These are phyloP conservation scores for Anthostomella pinea DNA, from an alignment of 2,329 filamentous ascomycete species.

Conservation along the genomic window DNA sequence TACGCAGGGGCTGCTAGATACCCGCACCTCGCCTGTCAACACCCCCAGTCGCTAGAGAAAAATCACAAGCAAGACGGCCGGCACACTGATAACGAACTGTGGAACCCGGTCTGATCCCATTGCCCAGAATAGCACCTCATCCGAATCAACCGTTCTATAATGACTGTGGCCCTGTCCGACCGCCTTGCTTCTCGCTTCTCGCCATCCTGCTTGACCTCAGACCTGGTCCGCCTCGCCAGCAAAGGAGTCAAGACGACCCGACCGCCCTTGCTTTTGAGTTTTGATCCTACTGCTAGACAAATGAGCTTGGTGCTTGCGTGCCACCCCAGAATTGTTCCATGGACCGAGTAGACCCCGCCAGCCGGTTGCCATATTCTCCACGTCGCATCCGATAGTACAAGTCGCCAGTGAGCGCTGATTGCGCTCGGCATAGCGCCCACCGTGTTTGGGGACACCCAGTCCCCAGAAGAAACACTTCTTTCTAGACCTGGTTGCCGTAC, in stretches of 20 bases:
- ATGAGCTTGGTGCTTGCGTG: conserved; percentile 11
- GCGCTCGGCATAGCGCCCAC: conserved; percentile 9
- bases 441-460: conserved; percentile 1
- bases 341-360: conserved; percentile 28
- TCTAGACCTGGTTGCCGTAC: background rate
- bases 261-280: no score
- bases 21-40: no score
- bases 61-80: conserved; percentile 5
- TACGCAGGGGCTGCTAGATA: no score
- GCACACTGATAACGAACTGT: conserved; percentile 18
- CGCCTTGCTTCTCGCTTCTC: no score
- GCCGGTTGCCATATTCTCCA: conserved; percentile 21
- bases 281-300: background rate
- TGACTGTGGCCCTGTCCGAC: no score
- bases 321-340: conserved; percentile 26
- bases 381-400: conserved; percentile 27
- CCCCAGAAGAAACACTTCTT: background rate
- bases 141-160: no score
- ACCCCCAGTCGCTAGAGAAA: conserved; percentile 1
- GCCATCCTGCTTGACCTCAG: background rate
- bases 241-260: no score
- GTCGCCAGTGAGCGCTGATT: conserved; percentile 17
- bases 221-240: background rate
- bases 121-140: conserved; percentile 10
- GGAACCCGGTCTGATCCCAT: conserved; percentile 15